phyloP scores from a whole-genome alignment of 495 filamentous ascomycete genomes.

The Xylaria curta region DNA sequence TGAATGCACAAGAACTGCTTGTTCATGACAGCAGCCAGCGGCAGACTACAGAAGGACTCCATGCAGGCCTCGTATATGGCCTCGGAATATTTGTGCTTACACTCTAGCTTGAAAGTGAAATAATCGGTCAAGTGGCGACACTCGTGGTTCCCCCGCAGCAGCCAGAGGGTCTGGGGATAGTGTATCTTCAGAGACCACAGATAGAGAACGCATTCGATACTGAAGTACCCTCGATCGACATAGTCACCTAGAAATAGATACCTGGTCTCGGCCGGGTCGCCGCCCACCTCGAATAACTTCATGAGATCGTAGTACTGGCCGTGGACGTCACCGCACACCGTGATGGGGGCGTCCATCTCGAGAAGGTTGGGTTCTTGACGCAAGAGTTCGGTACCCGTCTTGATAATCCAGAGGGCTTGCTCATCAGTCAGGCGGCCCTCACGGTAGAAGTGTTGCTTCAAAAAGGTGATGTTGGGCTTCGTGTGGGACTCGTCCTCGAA shows the following conservation, averaged over 20 bases:
- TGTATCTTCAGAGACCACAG: conserved; percentile 99
- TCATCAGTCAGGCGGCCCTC: conserved; percentile 97
- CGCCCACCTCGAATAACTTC: conserved; percentile 99
- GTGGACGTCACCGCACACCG: conserved; percentile 98
- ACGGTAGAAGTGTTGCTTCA: conserved; percentile 98
- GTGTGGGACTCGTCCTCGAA: conserved; percentile 76
- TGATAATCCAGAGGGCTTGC: conserved; percentile 94
- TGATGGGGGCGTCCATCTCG: conserved; percentile 99
- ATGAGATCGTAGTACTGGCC: conserved; percentile 99
- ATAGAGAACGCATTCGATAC: conserved; percentile 98
- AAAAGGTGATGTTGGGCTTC: conserved; percentile 90
- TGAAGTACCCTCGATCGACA: conserved; percentile 97
- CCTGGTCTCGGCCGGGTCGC: conserved; percentile 92
- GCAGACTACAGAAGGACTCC: conserved; percentile 94
- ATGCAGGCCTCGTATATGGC: conserved; percentile 96
- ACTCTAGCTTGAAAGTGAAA: conserved; percentile 99
- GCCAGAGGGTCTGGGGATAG: conserved; percentile 97
- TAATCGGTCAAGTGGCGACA: conserved; percentile 98
- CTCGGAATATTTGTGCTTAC: conserved; percentile 99
- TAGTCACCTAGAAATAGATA: conserved; percentile 99
- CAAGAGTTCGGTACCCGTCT: conserved; percentile 81
- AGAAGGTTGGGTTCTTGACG: conserved; percentile 90
- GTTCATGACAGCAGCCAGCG: conserved; percentile 98
- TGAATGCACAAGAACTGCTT: conserved; percentile 99
- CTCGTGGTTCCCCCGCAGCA: conserved; percentile 97